These are phyloP conservation scores for Zasmidium angulare DNA, from an alignment of 2,329 filamentous ascomycete species.

Conservation along the genomic window DNA sequence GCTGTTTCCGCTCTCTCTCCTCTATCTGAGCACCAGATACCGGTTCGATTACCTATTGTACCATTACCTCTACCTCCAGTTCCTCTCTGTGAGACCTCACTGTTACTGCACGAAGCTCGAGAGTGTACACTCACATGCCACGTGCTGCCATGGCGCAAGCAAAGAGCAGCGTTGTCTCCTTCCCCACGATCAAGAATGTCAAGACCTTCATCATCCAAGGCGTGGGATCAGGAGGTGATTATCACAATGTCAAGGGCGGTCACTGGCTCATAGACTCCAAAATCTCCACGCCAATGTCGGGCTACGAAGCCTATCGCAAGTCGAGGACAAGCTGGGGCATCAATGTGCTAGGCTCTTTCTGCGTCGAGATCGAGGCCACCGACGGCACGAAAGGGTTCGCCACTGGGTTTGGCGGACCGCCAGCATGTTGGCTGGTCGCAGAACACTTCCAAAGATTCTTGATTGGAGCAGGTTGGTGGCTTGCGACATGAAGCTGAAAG, in stretches of 20 bases:
- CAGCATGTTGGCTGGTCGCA: slow-evolving; percentile 89
- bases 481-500: neutral
- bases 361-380: slow-evolving; percentile 81
- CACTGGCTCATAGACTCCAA: slow-evolving; percentile 86
- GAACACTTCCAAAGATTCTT: slow-evolving; percentile 93
- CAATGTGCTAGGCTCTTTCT: slow-evolving; percentile 90
- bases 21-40: neutral
- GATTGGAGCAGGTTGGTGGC: slow-evolving; percentile 64
- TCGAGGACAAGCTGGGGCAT: slow-evolving; percentile 93
- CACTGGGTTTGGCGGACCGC: slow-evolving; percentile 89
- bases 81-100: neutral
- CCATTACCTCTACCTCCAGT: neutral
- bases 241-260: slow-evolving; percentile 80
- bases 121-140: neutral
- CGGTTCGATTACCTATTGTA: neutral
- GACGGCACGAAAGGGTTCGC: slow-evolving; percentile 94
- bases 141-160: slow-evolving; percentile 25
- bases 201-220: slow-evolving; percentile 71
- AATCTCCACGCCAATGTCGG: slow-evolving; percentile 89
- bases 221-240: slow-evolving; percentile 68
- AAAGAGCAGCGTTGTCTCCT: slow-evolving; percentile 50
- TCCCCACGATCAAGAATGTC: slow-evolving; percentile 74
- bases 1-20: neutral
- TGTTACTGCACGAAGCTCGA: neutral
- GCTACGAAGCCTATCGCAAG: slow-evolving; percentile 82